Evolutionary conservation across 2,329 filamentous ascomycete species (phyloP).

Genomic region (Arachnopeziza araneosa): DNA sequence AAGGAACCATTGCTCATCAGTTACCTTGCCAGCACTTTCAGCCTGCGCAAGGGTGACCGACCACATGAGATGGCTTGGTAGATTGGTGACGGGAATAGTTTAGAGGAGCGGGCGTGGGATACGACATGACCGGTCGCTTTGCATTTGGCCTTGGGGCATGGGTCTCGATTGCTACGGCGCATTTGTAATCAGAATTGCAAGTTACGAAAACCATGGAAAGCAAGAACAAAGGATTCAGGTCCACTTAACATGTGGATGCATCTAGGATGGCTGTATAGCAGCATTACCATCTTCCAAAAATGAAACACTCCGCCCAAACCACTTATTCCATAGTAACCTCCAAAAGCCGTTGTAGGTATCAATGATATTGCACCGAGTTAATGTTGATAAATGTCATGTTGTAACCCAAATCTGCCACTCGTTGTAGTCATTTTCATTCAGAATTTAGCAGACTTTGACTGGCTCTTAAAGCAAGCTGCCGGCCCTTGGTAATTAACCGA

Average conservation of each 20-base stretch:
- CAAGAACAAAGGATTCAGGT: constrained; percentile 12
- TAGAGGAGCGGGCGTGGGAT: constrained; percentile 2
- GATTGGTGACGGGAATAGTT: constrained; percentile 31
- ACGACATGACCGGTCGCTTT: constrained; percentile 50
- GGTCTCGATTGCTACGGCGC: constrained; percentile 44
- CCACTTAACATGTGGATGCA: neutral
- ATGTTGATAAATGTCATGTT: no score
- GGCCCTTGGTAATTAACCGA: no score
- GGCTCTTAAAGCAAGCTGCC: no score
- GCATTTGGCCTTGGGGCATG: constrained; percentile 61
- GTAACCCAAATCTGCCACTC: no score
- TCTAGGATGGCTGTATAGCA: neutral
- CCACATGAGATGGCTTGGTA: constrained; percentile 99
- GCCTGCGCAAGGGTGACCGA: constrained; percentile 98
- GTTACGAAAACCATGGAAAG: constrained; percentile 32
- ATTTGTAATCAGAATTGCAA: constrained; percentile 34
- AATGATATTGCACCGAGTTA: no score
- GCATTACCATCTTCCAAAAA: neutral
- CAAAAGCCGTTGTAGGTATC: no score
- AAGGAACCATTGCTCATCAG: constrained; percentile 90
- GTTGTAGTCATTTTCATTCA: no score
- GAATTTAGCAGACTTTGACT: no score
- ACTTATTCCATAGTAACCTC: no score
- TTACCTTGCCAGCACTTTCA: constrained; percentile 96
- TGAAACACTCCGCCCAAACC: neutral